These are phyloP conservation scores for Berkeleyomyces basicola DNA, from an alignment of 2,329 filamentous ascomycete species.

Conservation along the genomic window DNA sequence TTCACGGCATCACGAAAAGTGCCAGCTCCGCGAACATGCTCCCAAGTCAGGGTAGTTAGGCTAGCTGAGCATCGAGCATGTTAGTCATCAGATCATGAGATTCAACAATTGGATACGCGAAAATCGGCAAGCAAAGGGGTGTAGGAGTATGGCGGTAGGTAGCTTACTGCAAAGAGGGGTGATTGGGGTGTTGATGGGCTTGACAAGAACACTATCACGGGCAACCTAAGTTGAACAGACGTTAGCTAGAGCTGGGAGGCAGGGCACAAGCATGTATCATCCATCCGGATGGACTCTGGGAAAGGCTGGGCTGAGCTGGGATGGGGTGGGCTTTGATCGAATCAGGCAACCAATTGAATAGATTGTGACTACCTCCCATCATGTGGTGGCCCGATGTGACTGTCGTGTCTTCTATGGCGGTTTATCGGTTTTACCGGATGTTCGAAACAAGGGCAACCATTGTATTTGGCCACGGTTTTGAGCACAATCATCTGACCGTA, in stretches of 20 bases:
- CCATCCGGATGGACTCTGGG: background rate
- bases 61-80: constrained; percentile 44
- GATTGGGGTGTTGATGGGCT: constrained; percentile 96
- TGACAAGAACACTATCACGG: constrained; percentile 90
- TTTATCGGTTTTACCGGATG: background rate
- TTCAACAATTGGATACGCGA: constrained; percentile 2
- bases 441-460: background rate
- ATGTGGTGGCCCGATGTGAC: background rate
- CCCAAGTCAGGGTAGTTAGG: constrained; percentile 93
- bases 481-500: background rate
- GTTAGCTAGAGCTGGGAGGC: background rate
- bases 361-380: background rate
- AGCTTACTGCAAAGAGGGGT: constrained; percentile 88
- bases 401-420: background rate
- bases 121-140: background rate
- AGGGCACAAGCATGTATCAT: background rate
- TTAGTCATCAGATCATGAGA: background rate
- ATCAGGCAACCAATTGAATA: background rate
- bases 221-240: constrained; percentile 46
- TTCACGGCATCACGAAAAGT: constrained; percentile 94
- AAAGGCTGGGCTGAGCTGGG: background rate
- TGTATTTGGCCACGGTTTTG: background rate
- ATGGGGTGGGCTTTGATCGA: background rate
- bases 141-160: constrained; percentile 12
- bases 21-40: constrained; percentile 93